Conservation (phyloP, 805 yeast species). For the Candida broadrunensis region DNA sequence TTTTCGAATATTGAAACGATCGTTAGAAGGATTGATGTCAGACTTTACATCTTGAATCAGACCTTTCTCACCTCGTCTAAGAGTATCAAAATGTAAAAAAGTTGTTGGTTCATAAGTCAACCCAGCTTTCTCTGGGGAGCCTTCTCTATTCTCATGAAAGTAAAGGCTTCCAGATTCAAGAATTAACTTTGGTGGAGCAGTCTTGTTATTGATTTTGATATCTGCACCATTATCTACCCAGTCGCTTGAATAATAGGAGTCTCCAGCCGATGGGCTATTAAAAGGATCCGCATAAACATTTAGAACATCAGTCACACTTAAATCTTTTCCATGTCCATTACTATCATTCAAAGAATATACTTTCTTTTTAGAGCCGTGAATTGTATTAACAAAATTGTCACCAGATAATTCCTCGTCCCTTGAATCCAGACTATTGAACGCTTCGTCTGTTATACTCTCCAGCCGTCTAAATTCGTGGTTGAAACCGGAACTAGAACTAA, state of each 20-base stretch:
- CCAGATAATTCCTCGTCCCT: too few relatives aligned
- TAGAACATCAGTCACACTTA: neutral
- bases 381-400: too few relatives aligned
- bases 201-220: neutral
- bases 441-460: too few relatives aligned
- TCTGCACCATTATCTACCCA: conserved; percentile 8
- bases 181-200: neutral
- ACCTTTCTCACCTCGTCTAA: conserved; percentile 5
- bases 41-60: neutral
- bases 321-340: neutral
- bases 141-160: conserved; percentile 5
- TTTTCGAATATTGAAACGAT: too few relatives aligned
- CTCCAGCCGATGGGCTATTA: conserved; percentile 2
- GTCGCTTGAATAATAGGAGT: conserved; percentile 12
- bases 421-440: too few relatives aligned
- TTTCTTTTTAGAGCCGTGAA: too few relatives aligned
- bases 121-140: conserved; percentile 3
- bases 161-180: conserved; percentile 3
- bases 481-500: too few relatives aligned
- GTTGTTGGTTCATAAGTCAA: conserved; percentile 8
- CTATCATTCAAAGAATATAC: neutral
- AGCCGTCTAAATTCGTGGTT: too few relatives aligned
- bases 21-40: too few relatives aligned
- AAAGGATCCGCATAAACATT: neutral
- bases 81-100: conserved; percentile 10